Evolutionary conservation across 768 basidiomycete genomes (phyloP).

Genomic region (Mrakia blollopis): DNA sequence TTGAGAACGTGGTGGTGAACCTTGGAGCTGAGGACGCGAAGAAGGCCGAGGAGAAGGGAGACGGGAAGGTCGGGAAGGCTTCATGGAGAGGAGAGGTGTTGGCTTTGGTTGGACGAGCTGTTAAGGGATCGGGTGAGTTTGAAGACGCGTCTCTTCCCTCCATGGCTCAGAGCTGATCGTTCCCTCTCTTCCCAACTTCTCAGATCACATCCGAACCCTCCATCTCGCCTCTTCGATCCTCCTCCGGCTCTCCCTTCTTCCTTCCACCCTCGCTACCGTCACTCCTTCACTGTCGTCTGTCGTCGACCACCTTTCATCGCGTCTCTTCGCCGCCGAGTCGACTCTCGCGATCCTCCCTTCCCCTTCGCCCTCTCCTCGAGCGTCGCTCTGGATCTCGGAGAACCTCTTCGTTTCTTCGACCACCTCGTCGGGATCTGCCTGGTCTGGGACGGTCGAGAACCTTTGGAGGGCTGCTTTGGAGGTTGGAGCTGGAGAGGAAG

Average conservation of each 20-base stretch:
- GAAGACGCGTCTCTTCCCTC: background rate
- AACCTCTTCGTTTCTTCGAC: conserved; percentile 39
- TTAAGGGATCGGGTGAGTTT: conserved; percentile 15
- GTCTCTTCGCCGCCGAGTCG: conserved; percentile 30
- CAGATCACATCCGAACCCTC: conserved; percentile 19
- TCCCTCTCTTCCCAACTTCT: background rate
- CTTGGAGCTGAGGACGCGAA: conserved; percentile 20
- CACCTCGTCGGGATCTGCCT: conserved; percentile 37
- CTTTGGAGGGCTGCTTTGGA: conserved; percentile 58
- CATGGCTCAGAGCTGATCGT: no score
- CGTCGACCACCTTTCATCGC: background rate
- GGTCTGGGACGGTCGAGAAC: conserved; percentile 55
- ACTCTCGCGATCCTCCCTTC: conserved; percentile 38
- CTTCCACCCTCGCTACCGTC: background rate
- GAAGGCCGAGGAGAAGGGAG: conserved; percentile 16
- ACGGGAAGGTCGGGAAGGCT: background rate
- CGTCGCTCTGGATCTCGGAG: conserved; percentile 11
- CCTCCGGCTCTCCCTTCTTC: conserved; percentile 32
- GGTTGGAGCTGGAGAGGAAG: conserved; percentile 36
- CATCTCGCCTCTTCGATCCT: conserved; percentile 33
- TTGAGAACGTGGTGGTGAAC: conserved; percentile 43
- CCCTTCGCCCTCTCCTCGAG: conserved; percentile 46
- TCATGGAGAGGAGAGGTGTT: conserved; percentile 20
- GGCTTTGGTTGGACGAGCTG: conserved; percentile 2
- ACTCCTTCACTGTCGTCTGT: conserved; percentile 10